phyloP scores from a whole-genome alignment of 495 filamentous ascomycete species.

The Bombardia bombarda region DNA sequence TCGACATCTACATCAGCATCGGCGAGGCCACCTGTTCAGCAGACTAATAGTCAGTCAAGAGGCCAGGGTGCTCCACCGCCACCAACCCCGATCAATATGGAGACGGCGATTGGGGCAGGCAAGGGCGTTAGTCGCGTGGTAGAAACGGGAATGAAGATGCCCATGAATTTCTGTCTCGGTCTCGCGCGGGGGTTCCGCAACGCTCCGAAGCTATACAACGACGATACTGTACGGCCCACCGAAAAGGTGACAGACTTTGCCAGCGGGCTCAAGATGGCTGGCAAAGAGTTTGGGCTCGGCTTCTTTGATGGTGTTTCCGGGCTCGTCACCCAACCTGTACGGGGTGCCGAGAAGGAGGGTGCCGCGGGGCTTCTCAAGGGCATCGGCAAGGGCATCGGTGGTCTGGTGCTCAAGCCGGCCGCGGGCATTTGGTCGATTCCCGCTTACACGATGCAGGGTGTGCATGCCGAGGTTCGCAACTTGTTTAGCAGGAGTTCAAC shows the following conservation, averaged over 20 bases:
- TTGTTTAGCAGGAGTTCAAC: constrained; percentile 52
- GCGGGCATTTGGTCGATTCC: constrained; percentile 61
- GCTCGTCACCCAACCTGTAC: constrained; percentile 59
- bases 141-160: constrained; percentile 61
- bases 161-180: constrained; percentile 71
- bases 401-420: constrained; percentile 59
- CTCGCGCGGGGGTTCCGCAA: constrained; percentile 83
- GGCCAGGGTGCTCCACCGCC: too few relatives aligned
- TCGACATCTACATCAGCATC: not conserved
- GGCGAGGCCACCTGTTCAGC: not conserved
- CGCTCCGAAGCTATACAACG: constrained; percentile 69
- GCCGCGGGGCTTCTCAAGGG: constrained; percentile 64
- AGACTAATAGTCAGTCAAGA: too few relatives aligned
- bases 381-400: constrained; percentile 66
- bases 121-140: constrained; percentile 62
- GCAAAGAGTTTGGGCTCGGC: constrained; percentile 59
- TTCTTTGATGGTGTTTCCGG: constrained; percentile 67
- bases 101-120: constrained; percentile 50
- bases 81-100: constrained; percentile 39
- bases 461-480: constrained; percentile 65
- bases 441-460: constrained; percentile 66
- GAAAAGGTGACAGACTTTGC: constrained; percentile 65
- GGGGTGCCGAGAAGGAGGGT: constrained; percentile 62
- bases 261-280: constrained; percentile 58
- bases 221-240: constrained; percentile 57